A percentile compares a stretch with the other conserved stretches of the same genome.
Evolutionary conservation across 805 yeast species (phyloP).

Genomic region (Saturnispora galanensis): DNA sequence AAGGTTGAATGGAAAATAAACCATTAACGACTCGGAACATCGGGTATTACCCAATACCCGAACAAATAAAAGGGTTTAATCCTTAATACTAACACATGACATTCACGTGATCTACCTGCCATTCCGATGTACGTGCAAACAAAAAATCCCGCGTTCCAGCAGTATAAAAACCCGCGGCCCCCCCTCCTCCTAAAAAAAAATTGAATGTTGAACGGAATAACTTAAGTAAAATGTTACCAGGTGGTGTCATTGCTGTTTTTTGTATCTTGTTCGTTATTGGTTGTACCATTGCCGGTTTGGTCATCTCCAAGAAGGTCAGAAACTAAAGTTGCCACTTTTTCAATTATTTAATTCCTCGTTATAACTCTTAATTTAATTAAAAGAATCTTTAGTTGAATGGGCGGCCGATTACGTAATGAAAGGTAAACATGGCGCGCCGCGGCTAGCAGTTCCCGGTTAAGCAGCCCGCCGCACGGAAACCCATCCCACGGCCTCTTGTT

Average conservation of each 20-base stretch:
- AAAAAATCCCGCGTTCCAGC: background rate
- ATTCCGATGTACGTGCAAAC: background rate
- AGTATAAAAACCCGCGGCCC: background rate
- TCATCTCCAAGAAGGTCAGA: constrained; percentile 26
- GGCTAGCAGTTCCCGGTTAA: too few relatives aligned
- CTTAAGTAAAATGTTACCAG: constrained; percentile 39
- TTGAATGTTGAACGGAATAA: background rate
- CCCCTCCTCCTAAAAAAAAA: background rate
- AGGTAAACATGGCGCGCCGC: too few relatives aligned
- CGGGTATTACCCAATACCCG: too few relatives aligned
- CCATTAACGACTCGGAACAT: too few relatives aligned
- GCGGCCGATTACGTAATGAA: too few relatives aligned
- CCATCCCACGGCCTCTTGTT: constrained; percentile 1
- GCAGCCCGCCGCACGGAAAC: background rate
- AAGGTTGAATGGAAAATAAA: too few relatives aligned
- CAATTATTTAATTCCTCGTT: background rate
- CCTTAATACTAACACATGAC: background rate
- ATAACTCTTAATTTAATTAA: background rate
- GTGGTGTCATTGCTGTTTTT: constrained; percentile 58
- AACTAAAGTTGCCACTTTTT: constrained; percentile 17
- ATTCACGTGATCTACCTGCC: background rate
- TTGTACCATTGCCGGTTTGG: constrained; percentile 23
- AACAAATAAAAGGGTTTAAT: too few relatives aligned
- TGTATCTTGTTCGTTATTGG: constrained; percentile 40
- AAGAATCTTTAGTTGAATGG: too few relatives aligned